phyloP scores from a whole-genome alignment of 2,329 filamentous ascomycete species.

The Microascus cirrosus region DNA sequence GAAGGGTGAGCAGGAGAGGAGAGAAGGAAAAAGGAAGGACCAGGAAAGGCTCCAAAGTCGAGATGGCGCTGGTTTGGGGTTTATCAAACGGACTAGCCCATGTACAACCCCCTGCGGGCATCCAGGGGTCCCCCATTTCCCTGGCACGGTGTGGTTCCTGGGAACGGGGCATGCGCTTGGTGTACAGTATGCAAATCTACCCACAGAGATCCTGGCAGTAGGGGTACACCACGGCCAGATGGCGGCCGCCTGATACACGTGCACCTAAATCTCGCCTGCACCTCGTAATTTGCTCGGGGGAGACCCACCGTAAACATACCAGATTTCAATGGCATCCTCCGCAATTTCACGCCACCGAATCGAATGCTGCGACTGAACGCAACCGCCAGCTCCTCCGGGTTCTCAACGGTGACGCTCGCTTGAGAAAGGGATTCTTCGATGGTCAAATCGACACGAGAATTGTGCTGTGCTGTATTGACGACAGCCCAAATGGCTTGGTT shows the following conservation, averaged over 20 bases:
- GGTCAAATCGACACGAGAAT: no score
- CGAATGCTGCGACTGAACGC: no score
- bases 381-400: no score
- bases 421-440: no score
- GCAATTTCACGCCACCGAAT: neutral
- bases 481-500: no score
- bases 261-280: neutral
- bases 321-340: neutral
- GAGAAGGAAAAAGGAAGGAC: neutral
- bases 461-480: no score
- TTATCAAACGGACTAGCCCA: conserved; percentile 1
- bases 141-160: neutral
- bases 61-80: neutral
- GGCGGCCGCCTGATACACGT: neutral
- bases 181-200: neutral
- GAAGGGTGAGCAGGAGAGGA: neutral
- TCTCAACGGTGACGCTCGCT: no score
- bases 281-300: neutral
- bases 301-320: neutral
- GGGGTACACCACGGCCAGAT: no score
- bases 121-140: neutral
- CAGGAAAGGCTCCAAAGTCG: neutral
- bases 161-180: neutral
- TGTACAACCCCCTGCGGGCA: neutral
- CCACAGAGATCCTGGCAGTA: no score